Conservation (phyloP, 208 protist genomes). For the Trypanosoma melophagium region DNA sequence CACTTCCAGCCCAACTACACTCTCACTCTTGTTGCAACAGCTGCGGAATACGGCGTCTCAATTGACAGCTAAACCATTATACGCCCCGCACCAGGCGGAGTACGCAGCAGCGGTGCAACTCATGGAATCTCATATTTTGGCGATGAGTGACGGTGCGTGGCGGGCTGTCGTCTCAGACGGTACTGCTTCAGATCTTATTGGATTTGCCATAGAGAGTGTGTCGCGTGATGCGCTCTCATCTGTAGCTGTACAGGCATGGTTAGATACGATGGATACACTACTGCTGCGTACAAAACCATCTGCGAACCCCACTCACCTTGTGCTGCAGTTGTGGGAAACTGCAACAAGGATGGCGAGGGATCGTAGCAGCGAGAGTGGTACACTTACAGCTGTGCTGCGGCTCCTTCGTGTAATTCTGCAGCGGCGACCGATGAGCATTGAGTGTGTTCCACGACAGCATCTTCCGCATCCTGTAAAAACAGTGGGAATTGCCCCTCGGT, state of each 20-base stretch:
- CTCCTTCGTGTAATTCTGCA: slow-evolving; percentile 56
- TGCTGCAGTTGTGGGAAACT: slow-evolving; percentile 31
- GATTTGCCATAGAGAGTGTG: slow-evolving; percentile 40
- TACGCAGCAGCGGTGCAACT: slow-evolving; percentile 15
- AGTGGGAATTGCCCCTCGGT: slow-evolving; percentile 34
- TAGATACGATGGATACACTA: slow-evolving; percentile 26
- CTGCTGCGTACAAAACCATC: slow-evolving; percentile 15
- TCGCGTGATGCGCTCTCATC: slow-evolving; percentile 46
- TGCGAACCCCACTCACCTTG: slow-evolving; percentile 25
- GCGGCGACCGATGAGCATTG: slow-evolving; percentile 30
- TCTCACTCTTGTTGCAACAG: slow-evolving; percentile 2
- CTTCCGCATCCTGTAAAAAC: slow-evolving; percentile 61
- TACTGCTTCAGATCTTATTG: slow-evolving; percentile 28
- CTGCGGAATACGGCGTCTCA: neutral
- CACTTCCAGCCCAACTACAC: neutral
- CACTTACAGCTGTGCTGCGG: slow-evolving; percentile 31
- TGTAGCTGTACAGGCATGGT: slow-evolving; percentile 42
- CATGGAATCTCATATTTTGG: slow-evolving; percentile 10
- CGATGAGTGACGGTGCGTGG: slow-evolving; percentile 1
- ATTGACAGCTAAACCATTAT: neutral
- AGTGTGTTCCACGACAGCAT: slow-evolving; percentile 32
- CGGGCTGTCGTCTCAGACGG: slow-evolving; percentile 23
- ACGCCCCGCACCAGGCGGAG: slow-evolving; percentile 3
- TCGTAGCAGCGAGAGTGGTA: slow-evolving; percentile 9
- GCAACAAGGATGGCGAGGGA: slow-evolving; percentile 29